These are phyloP conservation scores for Dispira parvispora DNA, from an alignment of 192 early-diverging fungal species.

Conservation along the genomic window DNA sequence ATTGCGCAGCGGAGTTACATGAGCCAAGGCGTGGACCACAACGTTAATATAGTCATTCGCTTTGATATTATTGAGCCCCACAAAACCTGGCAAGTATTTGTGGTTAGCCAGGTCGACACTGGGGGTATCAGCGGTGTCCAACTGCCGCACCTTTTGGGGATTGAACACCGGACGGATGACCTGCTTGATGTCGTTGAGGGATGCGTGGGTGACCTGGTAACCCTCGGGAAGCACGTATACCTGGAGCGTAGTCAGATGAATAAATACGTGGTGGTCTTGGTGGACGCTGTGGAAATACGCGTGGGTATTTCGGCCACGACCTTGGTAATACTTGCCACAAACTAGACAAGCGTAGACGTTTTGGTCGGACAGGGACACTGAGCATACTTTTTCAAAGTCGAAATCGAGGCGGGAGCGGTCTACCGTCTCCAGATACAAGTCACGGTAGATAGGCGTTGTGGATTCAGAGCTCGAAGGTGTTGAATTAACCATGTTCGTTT, in stretches of 20 bases:
- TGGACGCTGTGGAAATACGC: conserved; percentile 94
- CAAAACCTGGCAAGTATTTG: conserved; percentile 74
- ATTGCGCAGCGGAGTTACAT: conserved; percentile 73
- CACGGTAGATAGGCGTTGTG: conserved; percentile 14
- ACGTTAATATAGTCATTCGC: conserved; percentile 90
- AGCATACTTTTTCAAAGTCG: conserved; percentile 97
- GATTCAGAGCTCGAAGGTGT: too few relatives aligned
- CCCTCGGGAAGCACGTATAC: conserved; percentile 86
- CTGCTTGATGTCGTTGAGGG: conserved; percentile 85
- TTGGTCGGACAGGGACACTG: conserved; percentile 77
- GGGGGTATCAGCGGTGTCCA: conserved; percentile 39
- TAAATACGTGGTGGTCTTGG: conserved; percentile 90
- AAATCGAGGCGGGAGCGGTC: conserved; percentile 81
- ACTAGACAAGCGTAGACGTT: conserved; percentile 95
- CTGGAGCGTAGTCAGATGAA: conserved; percentile 71
- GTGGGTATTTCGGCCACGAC: conserved; percentile 75
- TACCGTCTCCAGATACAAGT: conserved; percentile 69
- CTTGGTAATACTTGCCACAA: conserved; percentile 92
- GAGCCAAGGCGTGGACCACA: conserved; percentile 71
- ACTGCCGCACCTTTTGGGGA: conserved; percentile 33
- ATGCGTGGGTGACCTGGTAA: conserved; percentile 74
- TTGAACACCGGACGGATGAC: conserved; percentile 72
- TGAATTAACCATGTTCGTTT: too few relatives aligned
- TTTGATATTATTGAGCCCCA: conserved; percentile 91
- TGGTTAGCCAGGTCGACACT: conserved; percentile 76